Evolutionary conservation across 2,329 filamentous ascomycete species (phyloP), one percentile per base, ranked within the genome.

Genomic region (Macrophomina tecta): DNA sequence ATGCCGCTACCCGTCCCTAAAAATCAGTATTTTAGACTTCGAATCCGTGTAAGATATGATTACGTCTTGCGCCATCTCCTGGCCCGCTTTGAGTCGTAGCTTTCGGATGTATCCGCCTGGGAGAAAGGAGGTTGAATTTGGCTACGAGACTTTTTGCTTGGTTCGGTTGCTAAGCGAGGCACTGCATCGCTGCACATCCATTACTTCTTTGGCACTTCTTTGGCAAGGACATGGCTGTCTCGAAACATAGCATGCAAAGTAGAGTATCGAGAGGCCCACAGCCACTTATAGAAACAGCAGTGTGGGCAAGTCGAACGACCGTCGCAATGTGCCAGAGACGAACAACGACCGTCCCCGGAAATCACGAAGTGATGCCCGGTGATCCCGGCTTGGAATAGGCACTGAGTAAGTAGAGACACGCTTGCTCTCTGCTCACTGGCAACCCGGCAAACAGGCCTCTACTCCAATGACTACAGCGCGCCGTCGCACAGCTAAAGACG

Each of bases 131-230:
- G 52, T 23, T 23, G 52, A 23, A 14, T 11, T 55, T 40, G n/a
- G 52, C 49, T 32, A 16, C 28, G 11, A 51, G 18, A 30, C 18
- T 38, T 38, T 8, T 45, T 14, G 36, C 34, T 14, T 45, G 53
- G 34, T n/a, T 55, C 52, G 52, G 32, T 38, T 55, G 52, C 52
- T 55, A 23, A 55, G 52, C 52, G 52, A 55, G 32, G 36, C 52
- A 16, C 16, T 34, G 23, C 23, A 23, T 23, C 4, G 16, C 4
- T 55, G 52, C 52, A 6, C 16, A 40, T 58, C 53, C n/a, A 9
- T 42, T 58, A 23, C 53, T 36, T 18, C 34, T 23, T 23, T 23
- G 23, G 23, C 23, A 23, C 23, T 23, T 23, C 23, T 14, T 14
- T 23, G 3, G 55, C n/a, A 16, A 36, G 11, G 18, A 18, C 48